A percentile compares a stretch with the other conserved stretches of the same genome.
These are phyloP conservation scores for Podila minutissima DNA, from an alignment of 192 early-diverging fungal species.

Conservation along the genomic window DNA sequence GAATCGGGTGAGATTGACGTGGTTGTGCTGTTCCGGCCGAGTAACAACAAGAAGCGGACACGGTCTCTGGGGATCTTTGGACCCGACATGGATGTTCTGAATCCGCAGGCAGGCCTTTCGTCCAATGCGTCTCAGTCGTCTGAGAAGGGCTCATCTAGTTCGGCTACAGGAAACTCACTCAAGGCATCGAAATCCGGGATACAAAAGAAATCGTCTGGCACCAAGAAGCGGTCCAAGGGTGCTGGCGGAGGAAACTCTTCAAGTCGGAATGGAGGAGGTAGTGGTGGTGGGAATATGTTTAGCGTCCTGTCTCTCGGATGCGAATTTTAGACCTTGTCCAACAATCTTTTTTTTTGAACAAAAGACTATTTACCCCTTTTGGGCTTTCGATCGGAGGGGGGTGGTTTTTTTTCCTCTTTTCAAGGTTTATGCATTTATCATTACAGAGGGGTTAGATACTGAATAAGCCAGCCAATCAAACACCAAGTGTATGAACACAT, in stretches of 20 bases:
- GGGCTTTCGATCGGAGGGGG: too few species aligned
- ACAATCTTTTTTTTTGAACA: too few species aligned
- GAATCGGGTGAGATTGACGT: conserved; percentile 50
- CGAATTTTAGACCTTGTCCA: conserved; percentile 24
- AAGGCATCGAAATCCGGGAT: conserved; percentile 24
- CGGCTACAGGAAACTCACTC: background rate
- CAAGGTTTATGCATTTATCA: too few species aligned
- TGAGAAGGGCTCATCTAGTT: background rate
- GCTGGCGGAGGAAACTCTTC: background rate
- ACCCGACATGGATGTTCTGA: conserved; percentile 40
- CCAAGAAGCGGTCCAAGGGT: conserved; percentile 19
- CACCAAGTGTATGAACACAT: too few species aligned
- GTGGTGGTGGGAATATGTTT: conserved; percentile 45
- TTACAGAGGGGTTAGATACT: too few species aligned
- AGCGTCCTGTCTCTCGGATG: conserved; percentile 51
- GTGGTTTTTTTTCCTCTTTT: too few species aligned
- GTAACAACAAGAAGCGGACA: background rate
- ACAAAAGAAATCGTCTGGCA: conserved; percentile 38
- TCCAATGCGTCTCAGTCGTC: background rate
- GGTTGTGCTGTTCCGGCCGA: conserved; percentile 34
- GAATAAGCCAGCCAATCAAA: too few species aligned
- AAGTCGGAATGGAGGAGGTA: conserved; percentile 2
- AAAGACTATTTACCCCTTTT: too few species aligned
- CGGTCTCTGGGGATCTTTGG: conserved; percentile 42
- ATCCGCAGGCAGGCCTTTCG: conserved; percentile 7